Percentiles rank a stretch among this genome's conserved stretches.
Conservation (phyloP, 805 yeast genomes). For the Ogataea parapolymorpha region DNA sequence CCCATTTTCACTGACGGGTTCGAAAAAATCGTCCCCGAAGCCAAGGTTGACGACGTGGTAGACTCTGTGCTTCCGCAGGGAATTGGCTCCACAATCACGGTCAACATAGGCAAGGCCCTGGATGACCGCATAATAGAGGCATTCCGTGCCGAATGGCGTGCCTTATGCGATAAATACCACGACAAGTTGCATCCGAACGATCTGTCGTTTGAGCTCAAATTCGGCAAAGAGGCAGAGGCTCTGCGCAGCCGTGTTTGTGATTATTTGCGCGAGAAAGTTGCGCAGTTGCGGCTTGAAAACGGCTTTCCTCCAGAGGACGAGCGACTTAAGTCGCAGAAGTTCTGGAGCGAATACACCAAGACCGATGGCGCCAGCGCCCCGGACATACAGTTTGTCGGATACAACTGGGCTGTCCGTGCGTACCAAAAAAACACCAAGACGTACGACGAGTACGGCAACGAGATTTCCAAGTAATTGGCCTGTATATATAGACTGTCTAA, state of each 20-base stretch:
- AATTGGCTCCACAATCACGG: conserved; percentile 62
- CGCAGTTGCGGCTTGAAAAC: conserved; percentile 40
- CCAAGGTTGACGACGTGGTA: conserved; percentile 49
- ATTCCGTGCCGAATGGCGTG: conserved; percentile 70
- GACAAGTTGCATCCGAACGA: conserved; percentile 54
- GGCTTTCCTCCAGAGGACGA: conserved; percentile 59
- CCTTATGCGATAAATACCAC: conserved; percentile 51
- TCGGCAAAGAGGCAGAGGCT: conserved; percentile 61
- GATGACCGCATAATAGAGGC: conserved; percentile 54
- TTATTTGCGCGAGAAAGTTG: conserved; percentile 60
- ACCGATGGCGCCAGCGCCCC: conserved; percentile 68
- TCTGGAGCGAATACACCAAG: conserved; percentile 69
- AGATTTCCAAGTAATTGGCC: conserved; percentile 12
- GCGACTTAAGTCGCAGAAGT: conserved; percentile 60
- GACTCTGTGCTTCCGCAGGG: conserved; percentile 60
- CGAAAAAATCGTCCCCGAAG: conserved; percentile 83
- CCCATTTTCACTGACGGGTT: conserved; percentile 87
- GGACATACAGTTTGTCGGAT: conserved; percentile 67
- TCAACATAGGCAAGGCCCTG: conserved; percentile 69
- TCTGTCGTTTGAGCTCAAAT: conserved; percentile 56
- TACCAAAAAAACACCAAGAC: conserved; percentile 45
- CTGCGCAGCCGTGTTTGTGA: conserved; percentile 71
- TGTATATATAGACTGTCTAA: conserved; percentile 4
- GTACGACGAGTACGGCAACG: conserved; percentile 33
- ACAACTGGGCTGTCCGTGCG: conserved; percentile 79